Evolutionary conservation across 2,329 filamentous ascomycete genomes (phyloP).

Genomic region (Teratosphaeriaceae sp.): DNA sequence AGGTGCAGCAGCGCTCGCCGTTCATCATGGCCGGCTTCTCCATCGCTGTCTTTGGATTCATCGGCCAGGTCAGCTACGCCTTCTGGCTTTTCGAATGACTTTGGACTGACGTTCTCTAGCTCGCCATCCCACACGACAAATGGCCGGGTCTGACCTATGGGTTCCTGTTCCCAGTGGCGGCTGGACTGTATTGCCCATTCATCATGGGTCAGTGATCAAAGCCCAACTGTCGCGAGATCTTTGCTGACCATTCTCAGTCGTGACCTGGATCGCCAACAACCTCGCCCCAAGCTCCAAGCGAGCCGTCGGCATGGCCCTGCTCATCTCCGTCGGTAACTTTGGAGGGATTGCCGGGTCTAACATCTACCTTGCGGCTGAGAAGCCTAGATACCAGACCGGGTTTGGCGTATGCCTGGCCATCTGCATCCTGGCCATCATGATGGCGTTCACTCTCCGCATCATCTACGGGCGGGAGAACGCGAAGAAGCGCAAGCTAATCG

Average conservation of each 20-base stretch:
- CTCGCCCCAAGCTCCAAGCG: slow-evolving; percentile 47
- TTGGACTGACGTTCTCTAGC: too few relatives aligned
- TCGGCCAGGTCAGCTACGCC: too few relatives aligned
- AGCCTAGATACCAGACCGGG: slow-evolving; percentile 44
- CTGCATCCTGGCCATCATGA: slow-evolving; percentile 17
- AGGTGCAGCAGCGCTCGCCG: slow-evolving; percentile 9
- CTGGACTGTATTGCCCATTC: slow-evolving; percentile 50
- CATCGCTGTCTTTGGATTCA: slow-evolving; percentile 15
- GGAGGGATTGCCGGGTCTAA: slow-evolving; percentile 48
- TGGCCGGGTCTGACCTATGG: slow-evolving; percentile 45
- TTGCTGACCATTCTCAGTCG: too few relatives aligned
- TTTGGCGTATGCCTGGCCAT: slow-evolving; percentile 30
- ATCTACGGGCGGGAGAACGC: slow-evolving; percentile 40
- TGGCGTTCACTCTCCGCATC: slow-evolving; percentile 15
- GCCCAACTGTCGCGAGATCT: background rate
- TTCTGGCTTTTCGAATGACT: too few relatives aligned
- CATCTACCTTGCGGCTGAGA: slow-evolving; percentile 53
- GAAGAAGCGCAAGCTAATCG: slow-evolving; percentile 41
- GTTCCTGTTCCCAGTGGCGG: slow-evolving; percentile 48
- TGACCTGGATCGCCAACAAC: slow-evolving; percentile 49
- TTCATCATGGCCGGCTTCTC: slow-evolving; percentile 13
- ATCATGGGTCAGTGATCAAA: slow-evolving; percentile 39
- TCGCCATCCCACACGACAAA: slow-evolving; percentile 27
- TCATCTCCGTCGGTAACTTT: slow-evolving; percentile 46
- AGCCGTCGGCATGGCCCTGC: slow-evolving; percentile 42